These are phyloP conservation scores for Phytophthora pseudosyringae DNA, from an alignment of 352 stramenopile species.

Conservation along the genomic window DNA sequence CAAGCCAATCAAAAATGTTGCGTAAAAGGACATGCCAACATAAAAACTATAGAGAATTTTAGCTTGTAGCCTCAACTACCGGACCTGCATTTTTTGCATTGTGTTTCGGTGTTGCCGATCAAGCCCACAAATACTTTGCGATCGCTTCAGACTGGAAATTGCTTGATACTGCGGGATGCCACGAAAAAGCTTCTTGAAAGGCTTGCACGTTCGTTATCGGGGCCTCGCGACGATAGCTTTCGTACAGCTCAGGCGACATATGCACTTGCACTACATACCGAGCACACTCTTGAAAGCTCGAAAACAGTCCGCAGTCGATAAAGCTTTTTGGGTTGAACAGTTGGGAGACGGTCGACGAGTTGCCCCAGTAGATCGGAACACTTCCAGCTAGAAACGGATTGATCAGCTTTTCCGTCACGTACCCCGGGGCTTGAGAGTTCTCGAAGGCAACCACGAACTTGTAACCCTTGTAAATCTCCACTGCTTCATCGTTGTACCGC, in stretches of 20 bases:
- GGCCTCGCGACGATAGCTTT: slow-evolving; percentile 23
- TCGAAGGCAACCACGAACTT: slow-evolving; percentile 64
- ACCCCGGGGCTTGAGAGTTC: slow-evolving; percentile 27
- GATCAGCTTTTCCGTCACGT: slow-evolving; percentile 70
- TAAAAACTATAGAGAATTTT: no score
- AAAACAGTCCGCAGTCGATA: slow-evolving; percentile 51
- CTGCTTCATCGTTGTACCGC: slow-evolving; percentile 38
- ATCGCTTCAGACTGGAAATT: not conserved
- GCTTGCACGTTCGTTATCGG: slow-evolving; percentile 32
- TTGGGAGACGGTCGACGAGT: slow-evolving; percentile 45
- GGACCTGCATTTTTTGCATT: no score
- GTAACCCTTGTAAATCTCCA: slow-evolving; percentile 38
- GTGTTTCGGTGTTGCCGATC: not conserved
- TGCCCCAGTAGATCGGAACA: slow-evolving; percentile 57
- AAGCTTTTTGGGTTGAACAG: slow-evolving; percentile 40
- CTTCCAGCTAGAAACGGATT: slow-evolving; percentile 57
- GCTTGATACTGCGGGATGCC: slow-evolving; percentile 38
- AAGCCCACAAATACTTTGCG: no score
- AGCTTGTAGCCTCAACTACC: no score
- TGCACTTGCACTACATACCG: slow-evolving; percentile 44
- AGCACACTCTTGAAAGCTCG: slow-evolving; percentile 40
- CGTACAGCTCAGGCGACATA: slow-evolving; percentile 33
- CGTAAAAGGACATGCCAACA: no score
- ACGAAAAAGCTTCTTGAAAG: slow-evolving; percentile 42
- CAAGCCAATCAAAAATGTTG: no score